Evolutionary conservation across 768 basidiomycete genomes (phyloP).

Genomic region (Pleurotus djamor): DNA sequence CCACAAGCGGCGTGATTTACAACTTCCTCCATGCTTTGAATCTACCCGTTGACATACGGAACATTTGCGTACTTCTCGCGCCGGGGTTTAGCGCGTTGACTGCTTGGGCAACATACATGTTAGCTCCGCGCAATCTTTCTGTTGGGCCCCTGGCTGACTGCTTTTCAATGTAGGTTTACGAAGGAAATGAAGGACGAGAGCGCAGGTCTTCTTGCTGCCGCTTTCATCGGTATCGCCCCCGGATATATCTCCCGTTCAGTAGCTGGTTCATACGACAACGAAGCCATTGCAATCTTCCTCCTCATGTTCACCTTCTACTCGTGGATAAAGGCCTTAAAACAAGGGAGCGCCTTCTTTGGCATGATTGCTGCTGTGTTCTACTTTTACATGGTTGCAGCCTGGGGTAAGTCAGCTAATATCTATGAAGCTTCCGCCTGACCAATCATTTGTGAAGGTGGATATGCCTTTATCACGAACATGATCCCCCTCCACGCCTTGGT

Average conservation of each 20-base stretch:
- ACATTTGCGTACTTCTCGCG: slow-evolving; percentile 94
- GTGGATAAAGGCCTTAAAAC: slow-evolving; percentile 96
- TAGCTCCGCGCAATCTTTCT: slow-evolving; percentile 19
- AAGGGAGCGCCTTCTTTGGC: slow-evolving; percentile 90
- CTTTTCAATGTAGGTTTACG: slow-evolving; percentile 60
- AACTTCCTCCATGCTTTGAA: slow-evolving; percentile 84
- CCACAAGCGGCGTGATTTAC: slow-evolving; percentile 96
- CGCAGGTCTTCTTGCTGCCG: slow-evolving; percentile 95
- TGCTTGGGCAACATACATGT: slow-evolving; percentile 97
- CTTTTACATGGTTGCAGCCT: slow-evolving; percentile 99
- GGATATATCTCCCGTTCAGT: slow-evolving; percentile 99
- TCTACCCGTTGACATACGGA: slow-evolving; percentile 96
- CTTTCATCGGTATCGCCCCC: slow-evolving; percentile 97
- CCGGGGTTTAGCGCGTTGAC: slow-evolving; percentile 97
- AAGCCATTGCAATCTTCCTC: slow-evolving; percentile 99
- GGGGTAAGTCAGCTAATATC: slow-evolving; percentile 59
- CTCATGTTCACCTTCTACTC: slow-evolving; percentile 98
- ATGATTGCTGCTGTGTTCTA: slow-evolving; percentile 93
- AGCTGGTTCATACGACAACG: slow-evolving; percentile 99
- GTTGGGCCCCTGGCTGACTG: not conserved
- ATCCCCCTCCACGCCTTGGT: slow-evolving; percentile 96
- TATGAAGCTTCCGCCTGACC: slow-evolving; percentile 3
- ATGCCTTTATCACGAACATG: slow-evolving; percentile 99
- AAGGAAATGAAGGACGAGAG: slow-evolving; percentile 95
- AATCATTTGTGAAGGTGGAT: slow-evolving; percentile 61